Evolutionary conservation across 176 grass and related monocot genomes (phyloP).

Genomic region (Rhynchospora pubera): DNA sequence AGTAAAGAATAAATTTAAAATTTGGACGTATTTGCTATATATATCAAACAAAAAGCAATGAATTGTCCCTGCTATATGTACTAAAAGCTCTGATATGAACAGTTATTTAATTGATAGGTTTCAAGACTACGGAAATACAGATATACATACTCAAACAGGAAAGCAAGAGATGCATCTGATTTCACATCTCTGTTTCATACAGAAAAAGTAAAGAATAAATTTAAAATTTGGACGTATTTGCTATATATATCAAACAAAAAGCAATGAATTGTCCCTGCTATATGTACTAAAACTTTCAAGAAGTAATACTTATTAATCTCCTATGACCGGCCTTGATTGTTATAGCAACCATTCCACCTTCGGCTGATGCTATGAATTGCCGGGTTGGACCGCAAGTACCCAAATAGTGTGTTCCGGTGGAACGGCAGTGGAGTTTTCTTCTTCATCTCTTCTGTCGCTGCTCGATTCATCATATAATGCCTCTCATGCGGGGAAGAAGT

Average conservation of each 20-base stretch:
- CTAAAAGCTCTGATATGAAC: neutral
- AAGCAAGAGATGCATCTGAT: neutral
- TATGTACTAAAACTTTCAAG: neutral
- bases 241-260: neutral
- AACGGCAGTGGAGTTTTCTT: slow-evolving; percentile 86
- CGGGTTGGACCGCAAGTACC: slow-evolving; percentile 66
- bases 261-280: neutral
- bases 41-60: too few relatives aligned
- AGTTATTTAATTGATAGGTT: neutral
- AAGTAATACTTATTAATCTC: neutral
- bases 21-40: neutral
- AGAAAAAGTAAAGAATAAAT: neutral
- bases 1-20: neutral
- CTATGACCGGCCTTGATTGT: neutral
- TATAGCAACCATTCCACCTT: slow-evolving; percentile 35
- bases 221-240: neutral
- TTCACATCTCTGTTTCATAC: slow-evolving; percentile 13
- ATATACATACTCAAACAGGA: neutral
- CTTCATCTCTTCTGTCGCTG: slow-evolving; percentile 50
- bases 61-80: too few relatives aligned
- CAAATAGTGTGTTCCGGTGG: slow-evolving; percentile 73
- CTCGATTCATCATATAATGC: slow-evolving; percentile 43
- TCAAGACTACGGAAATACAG: neutral
- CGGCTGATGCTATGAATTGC: slow-evolving; percentile 77
- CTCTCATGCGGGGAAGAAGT: slow-evolving; percentile 48